Conservation (phyloP, 208 protist species). For the Balamuthia mandrillaris region DNA sequence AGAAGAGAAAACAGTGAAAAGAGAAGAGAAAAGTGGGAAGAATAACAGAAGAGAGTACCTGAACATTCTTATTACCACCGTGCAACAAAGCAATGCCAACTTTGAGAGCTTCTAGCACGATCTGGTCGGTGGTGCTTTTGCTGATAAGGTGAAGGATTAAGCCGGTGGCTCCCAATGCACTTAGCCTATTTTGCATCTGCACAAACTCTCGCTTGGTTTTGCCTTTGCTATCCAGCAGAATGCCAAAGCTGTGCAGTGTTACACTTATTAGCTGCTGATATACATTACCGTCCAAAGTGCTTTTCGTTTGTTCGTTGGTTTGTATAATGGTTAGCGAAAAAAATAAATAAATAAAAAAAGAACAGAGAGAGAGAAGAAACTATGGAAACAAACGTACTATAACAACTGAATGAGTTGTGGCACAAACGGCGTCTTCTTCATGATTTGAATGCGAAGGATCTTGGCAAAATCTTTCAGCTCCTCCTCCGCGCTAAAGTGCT, state of each 20-base stretch:
- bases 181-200: constrained; percentile 26
- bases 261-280: constrained; percentile 17
- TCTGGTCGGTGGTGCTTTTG: background rate
- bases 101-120: background rate
- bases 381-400: too few species aligned
- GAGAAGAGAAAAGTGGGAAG: too few species aligned
- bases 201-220: too few species aligned
- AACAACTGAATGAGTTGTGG: constrained; percentile 4
- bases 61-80: constrained; percentile 9
- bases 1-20: too few species aligned
- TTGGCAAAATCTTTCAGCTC: constrained; percentile 3
- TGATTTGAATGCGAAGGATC: constrained; percentile 13
- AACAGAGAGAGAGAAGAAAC: too few species aligned
- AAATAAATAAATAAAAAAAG: too few species aligned
- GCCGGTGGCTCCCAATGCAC: background rate
- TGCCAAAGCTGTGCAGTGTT: background rate
- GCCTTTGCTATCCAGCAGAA: constrained; percentile 12
- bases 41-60: too few species aligned
- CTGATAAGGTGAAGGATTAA: constrained; percentile 4
- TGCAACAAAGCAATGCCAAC: constrained; percentile 23
- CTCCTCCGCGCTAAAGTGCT: too few species aligned
- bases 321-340: too few species aligned
- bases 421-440: too few species aligned
- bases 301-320: too few species aligned
- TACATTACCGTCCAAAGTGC: too few species aligned